Percentiles rank a stretch among this genome's conserved stretches.
Evolutionary conservation across 169 alveolate genomes (phyloP).

Genomic region (Miamiensis avidus): DNA sequence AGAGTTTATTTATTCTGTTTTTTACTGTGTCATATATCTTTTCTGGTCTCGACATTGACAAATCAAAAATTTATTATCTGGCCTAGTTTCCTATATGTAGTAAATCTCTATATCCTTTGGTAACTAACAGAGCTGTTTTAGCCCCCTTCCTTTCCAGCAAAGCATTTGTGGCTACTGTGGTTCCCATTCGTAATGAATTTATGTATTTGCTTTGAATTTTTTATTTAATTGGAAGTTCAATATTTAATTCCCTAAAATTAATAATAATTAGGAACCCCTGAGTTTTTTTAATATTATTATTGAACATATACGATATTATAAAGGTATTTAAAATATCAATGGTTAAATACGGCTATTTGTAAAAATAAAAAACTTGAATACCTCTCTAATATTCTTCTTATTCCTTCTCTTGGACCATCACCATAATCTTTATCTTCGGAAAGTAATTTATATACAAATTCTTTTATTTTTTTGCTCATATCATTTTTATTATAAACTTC

Average conservation of each 20-base stretch:
- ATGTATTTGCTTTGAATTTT: constrained; percentile 10
- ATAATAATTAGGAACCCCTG: constrained; percentile 11
- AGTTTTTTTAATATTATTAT: constrained; percentile 11
- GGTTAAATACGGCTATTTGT: too few relatives aligned
- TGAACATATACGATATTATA: neutral
- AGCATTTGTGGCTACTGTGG: constrained; percentile 91
- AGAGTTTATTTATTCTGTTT: too few relatives aligned
- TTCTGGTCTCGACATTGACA: constrained; percentile 57
- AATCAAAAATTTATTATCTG: constrained; percentile 82
- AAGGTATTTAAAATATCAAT: too few relatives aligned
- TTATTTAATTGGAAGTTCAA: neutral
- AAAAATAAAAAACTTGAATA: too few relatives aligned
- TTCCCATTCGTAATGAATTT: constrained; percentile 70
- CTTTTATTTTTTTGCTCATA: neutral
- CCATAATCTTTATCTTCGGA: constrained; percentile 69
- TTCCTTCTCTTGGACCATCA: constrained; percentile 86
- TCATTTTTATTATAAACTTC: constrained; percentile 32
- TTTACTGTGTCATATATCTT: constrained; percentile 63
- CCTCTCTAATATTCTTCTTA: constrained; percentile 59
- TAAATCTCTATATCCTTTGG: constrained; percentile 79
- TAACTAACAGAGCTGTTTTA: constrained; percentile 68
- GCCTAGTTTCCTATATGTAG: constrained; percentile 78
- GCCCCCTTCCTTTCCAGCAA: constrained; percentile 83
- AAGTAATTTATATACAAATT: constrained; percentile 53
- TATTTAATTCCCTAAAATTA: neutral